Base-by-base conservation (phyloP, 495 filamentous ascomycete species). In the Cercophora samala region DNA sequence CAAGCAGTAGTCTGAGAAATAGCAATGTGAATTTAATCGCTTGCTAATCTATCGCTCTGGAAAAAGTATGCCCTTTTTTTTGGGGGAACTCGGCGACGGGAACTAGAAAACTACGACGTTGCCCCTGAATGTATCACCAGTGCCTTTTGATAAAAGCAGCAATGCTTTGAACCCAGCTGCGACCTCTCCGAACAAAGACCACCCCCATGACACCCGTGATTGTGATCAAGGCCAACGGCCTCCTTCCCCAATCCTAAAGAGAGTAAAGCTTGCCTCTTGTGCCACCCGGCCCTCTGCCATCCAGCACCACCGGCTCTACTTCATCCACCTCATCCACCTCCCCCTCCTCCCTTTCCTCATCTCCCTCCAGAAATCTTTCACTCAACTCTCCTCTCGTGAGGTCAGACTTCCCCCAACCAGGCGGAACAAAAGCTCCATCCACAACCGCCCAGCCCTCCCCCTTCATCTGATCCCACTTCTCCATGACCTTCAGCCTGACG, bases 401-500 rank as follows among this genome's bases (percentile, higher is more conserved):
- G 11, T 17, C 23, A n/a, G 42, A n/a, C 37, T 58, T 24, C 19
- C 26, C 29, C 55, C 52, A 64, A 8, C 23, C 58, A 37, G 88
- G 88, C 21, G 83, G 70, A 11, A 84, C 69, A 62, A 91, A 74
- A 60, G 76, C 71, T 17, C 80, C 84, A n/a, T 83, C 80, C 55
- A 79, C 23, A 29, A 68, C 72, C 17, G 19, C 74, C 90, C 92
- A 96, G 1, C 91, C 92, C 58, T 84, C 76, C 42, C 70, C 75
- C 77, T 83, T 80, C 80, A 93, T 77, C 15, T 69, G 71, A 66
- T 83, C 84, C 90, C 91, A 93, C 66, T 84, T 84, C 64, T 89
- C 81, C 25, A 71, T 78, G 9, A 93, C 83, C 72, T 85, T 88
- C 37, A 84, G 82, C 63, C 90, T 76, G 0, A 96, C 92, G 66